Evolutionary conservation across 129 eudicot genomes (phyloP).

Genomic region (Centella asiatica): DNA sequence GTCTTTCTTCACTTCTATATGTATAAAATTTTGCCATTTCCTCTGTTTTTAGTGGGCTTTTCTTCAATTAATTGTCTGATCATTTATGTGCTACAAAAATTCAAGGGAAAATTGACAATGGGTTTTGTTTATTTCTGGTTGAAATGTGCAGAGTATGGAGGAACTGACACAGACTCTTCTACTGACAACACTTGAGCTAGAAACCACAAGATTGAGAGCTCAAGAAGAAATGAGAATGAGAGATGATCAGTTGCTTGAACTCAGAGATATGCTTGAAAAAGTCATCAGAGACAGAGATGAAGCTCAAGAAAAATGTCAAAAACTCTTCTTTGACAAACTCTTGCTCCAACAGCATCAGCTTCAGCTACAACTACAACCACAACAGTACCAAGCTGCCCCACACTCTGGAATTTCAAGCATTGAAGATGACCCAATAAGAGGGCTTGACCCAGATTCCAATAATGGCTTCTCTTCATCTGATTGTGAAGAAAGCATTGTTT

Average conservation of each 20-base stretch:
- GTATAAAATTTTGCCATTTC: background rate
- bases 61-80: background rate
- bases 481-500: slow-evolving; percentile 85
- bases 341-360: slow-evolving; percentile 34
- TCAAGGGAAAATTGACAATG: background rate
- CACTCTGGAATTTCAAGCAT: slow-evolving; percentile 52
- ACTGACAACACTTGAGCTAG: slow-evolving; percentile 62
- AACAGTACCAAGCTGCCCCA: slow-evolving; percentile 23
- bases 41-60: background rate
- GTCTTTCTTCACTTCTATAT: background rate
- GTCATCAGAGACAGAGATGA: slow-evolving; percentile 52
- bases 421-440: slow-evolving; percentile 52
- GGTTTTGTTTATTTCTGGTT: background rate
- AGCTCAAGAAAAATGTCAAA: slow-evolving; percentile 43
- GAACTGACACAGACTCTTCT: slow-evolving; percentile 52
- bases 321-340: slow-evolving; percentile 36
- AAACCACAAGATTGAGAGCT: slow-evolving; percentile 50
- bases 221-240: slow-evolving; percentile 54
- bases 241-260: slow-evolving; percentile 43
- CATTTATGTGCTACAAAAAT: slow-evolving; percentile 14
- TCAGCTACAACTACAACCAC: slow-evolving; percentile 12
- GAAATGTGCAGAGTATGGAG: slow-evolving; percentile 39
- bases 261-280: slow-evolving; percentile 39
- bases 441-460: slow-evolving; percentile 15
- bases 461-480: slow-evolving; percentile 57